A percentile compares a stretch with the other conserved stretches of the same genome.
phyloP scores from a whole-genome alignment of 2,329 filamentous ascomycete species.

The Tolypocladium nubicola region DNA sequence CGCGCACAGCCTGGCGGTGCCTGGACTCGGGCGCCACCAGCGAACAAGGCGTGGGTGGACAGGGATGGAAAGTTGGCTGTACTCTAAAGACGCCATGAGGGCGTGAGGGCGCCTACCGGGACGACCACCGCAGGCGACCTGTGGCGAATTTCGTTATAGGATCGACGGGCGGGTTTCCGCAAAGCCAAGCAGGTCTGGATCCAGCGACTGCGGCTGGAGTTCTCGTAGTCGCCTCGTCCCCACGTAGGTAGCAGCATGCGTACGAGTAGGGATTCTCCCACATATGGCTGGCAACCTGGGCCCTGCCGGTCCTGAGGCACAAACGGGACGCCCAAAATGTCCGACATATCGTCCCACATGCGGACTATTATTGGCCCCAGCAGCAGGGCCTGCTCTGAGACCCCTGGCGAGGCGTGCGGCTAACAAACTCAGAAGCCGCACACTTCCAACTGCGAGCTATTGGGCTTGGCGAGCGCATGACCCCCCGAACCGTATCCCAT shows the following conservation, averaged over 20 bases:
- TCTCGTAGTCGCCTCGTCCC: not conserved
- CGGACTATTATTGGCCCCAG: not conserved
- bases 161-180: not conserved
- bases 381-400: not conserved
- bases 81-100: not conserved
- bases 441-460: not conserved
- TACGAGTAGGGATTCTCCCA: not conserved
- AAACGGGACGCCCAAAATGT: not conserved
- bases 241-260: not conserved
- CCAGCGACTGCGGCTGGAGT: not conserved
- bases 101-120: not conserved
- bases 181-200: not conserved
- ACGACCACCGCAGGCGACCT: not conserved
- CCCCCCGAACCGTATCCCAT: not conserved
- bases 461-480: not conserved
- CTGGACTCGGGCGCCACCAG: not conserved
- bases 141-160: not conserved
- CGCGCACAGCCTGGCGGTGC: not conserved
- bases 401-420: not conserved
- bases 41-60: not conserved
- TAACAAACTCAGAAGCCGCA: not conserved
- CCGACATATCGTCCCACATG: not conserved
- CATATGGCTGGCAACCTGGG: not conserved
- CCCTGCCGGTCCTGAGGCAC: not conserved
- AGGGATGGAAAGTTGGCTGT: not conserved